phyloP scores from a whole-genome alignment of 768 basidiomycete genomes.

The Trametes sanguinea region DNA sequence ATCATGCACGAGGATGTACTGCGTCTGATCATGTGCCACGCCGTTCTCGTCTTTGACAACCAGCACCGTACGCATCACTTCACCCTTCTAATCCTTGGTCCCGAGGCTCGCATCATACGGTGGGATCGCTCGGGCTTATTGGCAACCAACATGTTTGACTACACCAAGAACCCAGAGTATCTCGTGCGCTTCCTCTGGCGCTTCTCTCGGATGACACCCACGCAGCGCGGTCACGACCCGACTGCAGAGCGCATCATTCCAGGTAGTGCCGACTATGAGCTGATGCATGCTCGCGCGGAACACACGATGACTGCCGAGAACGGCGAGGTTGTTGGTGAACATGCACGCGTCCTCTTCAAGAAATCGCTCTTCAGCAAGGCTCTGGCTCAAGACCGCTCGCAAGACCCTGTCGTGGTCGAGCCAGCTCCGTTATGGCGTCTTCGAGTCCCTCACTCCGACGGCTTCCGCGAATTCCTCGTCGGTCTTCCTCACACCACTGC shows the following conservation, averaged over 20 bases:
- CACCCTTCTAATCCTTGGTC: constrained; percentile 3
- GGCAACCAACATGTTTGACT: constrained; percentile 6
- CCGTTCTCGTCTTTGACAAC: background rate
- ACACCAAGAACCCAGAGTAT: background rate
- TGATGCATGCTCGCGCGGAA: background rate
- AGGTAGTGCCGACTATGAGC: background rate
- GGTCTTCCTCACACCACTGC: constrained; percentile 5
- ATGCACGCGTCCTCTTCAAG: background rate
- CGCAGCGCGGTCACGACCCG: constrained; percentile 5
- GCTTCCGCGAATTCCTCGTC: constrained; percentile 4
- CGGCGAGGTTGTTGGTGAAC: background rate
- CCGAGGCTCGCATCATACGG: constrained; percentile 1
- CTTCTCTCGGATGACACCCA: background rate
- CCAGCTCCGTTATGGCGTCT: background rate
- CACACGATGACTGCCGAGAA: background rate
- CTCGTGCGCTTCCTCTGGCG: constrained; percentile 8
- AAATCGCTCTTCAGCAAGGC: background rate
- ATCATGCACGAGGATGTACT: background rate
- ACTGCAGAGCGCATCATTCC: background rate
- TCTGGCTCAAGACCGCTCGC: too few species aligned
- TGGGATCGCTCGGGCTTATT: constrained; percentile 9
- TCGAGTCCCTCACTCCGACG: background rate
- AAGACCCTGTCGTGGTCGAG: background rate
- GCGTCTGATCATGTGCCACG: background rate
- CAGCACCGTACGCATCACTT: constrained; percentile 8